Percentiles rank a stretch among this genome's conserved stretches.
Conservation (phyloP, 495 filamentous ascomycete genomes). For the Hypoxylon trugodes region DNA sequence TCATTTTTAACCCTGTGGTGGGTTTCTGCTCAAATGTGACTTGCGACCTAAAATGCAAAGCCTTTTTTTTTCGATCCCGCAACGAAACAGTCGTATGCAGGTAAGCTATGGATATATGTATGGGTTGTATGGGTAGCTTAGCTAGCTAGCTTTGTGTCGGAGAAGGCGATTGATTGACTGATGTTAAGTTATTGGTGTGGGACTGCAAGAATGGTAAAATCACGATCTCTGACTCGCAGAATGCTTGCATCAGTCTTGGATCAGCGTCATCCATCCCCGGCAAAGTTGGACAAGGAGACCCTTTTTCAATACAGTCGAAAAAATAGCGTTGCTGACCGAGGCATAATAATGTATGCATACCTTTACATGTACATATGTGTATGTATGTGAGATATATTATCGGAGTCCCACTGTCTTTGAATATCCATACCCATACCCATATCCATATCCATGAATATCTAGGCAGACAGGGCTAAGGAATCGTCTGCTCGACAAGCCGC, state of each 20-base stretch:
- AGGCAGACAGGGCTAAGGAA: constrained; percentile 16
- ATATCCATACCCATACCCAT: no score
- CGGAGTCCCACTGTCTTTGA: constrained; percentile 27
- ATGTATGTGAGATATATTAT: constrained; percentile 32
- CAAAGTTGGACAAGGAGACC: constrained; percentile 25
- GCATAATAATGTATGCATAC: no score
- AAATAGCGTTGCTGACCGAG: constrained; percentile 38
- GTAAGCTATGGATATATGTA: constrained; percentile 31
- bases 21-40: constrained; percentile 30
- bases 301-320: constrained; percentile 27
- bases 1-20: constrained; percentile 27
- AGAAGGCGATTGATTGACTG: constrained; percentile 20
- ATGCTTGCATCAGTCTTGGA: constrained; percentile 36
- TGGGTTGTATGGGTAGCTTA: constrained; percentile 18
- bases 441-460: no score
- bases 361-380: no score
- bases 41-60: constrained; percentile 24
- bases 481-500: constrained; percentile 14
- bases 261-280: constrained; percentile 34
- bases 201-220: constrained; percentile 30
- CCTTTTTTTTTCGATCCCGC: constrained; percentile 20
- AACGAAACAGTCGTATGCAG: constrained; percentile 30
- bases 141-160: constrained; percentile 12
- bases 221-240: constrained; percentile 43
- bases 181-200: constrained; percentile 23